A percentile compares a stretch with the other conserved stretches of the same genome.
phyloP scores from a whole-genome alignment of 106 monocot genomes.

The Dendrobium officinale region DNA sequence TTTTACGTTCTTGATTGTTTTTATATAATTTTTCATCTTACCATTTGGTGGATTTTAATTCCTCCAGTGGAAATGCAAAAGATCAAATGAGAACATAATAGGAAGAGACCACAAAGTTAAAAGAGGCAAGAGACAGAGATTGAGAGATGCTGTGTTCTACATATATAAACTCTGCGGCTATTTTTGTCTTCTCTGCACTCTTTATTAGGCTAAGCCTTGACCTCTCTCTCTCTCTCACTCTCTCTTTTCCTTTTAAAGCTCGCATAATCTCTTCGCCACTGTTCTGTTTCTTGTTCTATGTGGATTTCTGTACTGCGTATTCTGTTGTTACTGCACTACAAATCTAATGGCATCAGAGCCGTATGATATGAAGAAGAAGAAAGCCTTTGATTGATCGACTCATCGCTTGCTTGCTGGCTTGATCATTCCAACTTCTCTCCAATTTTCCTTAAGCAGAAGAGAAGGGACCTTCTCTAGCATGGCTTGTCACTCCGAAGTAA shows the following conservation, averaged over 20 bases:
- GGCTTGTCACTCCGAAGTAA: conserved; percentile 7
- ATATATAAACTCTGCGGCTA: not conserved
- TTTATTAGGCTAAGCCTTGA: not conserved
- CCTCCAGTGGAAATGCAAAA: not conserved
- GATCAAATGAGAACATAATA: not conserved
- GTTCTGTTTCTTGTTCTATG: conserved; percentile 1
- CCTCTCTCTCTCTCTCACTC: not conserved
- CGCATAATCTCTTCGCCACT: not conserved
- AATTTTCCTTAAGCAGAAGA: not conserved
- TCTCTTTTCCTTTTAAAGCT: not conserved
- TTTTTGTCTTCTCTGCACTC: not conserved
- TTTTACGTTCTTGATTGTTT: not conserved
- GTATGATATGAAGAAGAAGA: not conserved
- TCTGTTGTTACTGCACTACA: not conserved
- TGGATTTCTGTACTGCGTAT: conserved; percentile 1
- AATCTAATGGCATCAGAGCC: conserved; percentile 1
- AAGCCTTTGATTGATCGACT: not conserved
- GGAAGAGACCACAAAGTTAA: not conserved
- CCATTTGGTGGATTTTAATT: not conserved
- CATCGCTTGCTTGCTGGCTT: not conserved
- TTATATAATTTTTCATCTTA: not conserved
- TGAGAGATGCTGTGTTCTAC: conserved; percentile 1
- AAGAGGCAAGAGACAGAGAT: not conserved
- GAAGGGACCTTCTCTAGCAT: not conserved
- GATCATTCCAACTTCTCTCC: not conserved